Evolutionary conservation across 495 filamentous ascomycete species (phyloP).

Genomic region (Penicillium silybi): DNA sequence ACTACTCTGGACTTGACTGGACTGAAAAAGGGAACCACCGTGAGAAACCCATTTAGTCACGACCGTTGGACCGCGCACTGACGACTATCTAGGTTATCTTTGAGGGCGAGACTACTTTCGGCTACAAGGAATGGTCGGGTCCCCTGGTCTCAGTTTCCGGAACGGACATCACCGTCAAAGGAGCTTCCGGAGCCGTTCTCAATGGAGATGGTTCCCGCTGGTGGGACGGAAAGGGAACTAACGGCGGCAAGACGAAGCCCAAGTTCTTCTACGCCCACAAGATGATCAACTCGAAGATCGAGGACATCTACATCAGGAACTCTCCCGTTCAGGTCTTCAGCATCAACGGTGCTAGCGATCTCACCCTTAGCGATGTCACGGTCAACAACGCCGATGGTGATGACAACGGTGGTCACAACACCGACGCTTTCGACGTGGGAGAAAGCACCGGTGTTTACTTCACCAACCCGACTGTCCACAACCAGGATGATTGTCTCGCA

Average conservation of each 20-base stretch:
- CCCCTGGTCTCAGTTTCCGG: constrained; percentile 47
- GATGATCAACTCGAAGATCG: constrained; percentile 40
- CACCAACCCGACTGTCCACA: constrained; percentile 19
- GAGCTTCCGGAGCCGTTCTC: constrained; percentile 35
- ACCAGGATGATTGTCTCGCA: constrained; percentile 66
- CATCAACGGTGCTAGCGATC: constrained; percentile 44
- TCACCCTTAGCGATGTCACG: constrained; percentile 50
- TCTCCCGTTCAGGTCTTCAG: constrained; percentile 61
- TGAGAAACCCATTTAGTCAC: constrained; percentile 6
- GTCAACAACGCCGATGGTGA: constrained; percentile 60
- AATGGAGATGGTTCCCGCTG: constrained; percentile 42
- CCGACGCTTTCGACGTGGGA: constrained; percentile 65
- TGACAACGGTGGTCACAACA: constrained; percentile 52
- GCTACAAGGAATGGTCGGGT: constrained; percentile 51
- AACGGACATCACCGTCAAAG: constrained; percentile 42
- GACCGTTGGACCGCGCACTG: neutral
- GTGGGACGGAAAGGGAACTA: constrained; percentile 52
- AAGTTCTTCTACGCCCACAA: constrained; percentile 55
- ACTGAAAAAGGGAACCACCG: constrained; percentile 40
- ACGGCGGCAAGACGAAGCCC: constrained; percentile 56
- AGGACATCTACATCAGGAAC: constrained; percentile 48
- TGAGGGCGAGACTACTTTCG: constrained; percentile 48
- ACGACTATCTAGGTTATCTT: constrained; percentile 42
- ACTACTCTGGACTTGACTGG: constrained; percentile 48
- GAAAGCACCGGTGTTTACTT: constrained; percentile 41